These are phyloP conservation scores for Liriodendron chinense DNA, from an alignment of 164 flowering plant genomes.

Conservation along the genomic window DNA sequence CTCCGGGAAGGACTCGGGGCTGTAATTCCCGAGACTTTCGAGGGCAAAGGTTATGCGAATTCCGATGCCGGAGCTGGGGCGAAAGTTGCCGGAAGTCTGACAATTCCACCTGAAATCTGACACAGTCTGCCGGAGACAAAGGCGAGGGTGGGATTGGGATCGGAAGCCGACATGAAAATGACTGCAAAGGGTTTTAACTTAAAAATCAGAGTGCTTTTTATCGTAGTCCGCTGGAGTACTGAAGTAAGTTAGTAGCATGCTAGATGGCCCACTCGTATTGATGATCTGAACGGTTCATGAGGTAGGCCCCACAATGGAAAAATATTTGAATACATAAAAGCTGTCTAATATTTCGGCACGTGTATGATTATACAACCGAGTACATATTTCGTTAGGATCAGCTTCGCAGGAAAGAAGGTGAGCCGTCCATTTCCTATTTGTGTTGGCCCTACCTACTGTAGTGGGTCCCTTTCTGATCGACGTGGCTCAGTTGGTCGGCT, in stretches of 20 bases:
- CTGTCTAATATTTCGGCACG: no score
- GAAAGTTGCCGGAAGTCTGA: background rate
- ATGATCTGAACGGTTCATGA: no score
- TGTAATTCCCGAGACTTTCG: background rate
- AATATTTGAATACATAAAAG: no score
- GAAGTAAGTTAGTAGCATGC: background rate
- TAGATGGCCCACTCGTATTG: no score
- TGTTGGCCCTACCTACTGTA: no score
- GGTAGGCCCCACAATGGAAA: no score
- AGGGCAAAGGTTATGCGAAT: background rate
- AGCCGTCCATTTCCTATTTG: no score
- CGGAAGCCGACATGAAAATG: slow-evolving; percentile 42
- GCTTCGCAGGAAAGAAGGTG: no score
- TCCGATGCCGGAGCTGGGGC: slow-evolving; percentile 4
- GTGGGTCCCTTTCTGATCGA: no score
- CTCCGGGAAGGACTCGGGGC: background rate
- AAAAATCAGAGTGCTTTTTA: background rate
- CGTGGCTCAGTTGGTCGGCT: no score
- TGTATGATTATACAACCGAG: no score
- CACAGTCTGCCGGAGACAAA: background rate
- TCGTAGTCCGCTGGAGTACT: background rate
- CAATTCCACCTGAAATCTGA: slow-evolving; percentile 2
- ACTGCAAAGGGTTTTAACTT: slow-evolving; percentile 16
- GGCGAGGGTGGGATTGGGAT: background rate
- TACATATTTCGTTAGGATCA: no score